Conservation (phyloP, 106 monocot species). For the Dioscorea zingiberensis region DNA sequence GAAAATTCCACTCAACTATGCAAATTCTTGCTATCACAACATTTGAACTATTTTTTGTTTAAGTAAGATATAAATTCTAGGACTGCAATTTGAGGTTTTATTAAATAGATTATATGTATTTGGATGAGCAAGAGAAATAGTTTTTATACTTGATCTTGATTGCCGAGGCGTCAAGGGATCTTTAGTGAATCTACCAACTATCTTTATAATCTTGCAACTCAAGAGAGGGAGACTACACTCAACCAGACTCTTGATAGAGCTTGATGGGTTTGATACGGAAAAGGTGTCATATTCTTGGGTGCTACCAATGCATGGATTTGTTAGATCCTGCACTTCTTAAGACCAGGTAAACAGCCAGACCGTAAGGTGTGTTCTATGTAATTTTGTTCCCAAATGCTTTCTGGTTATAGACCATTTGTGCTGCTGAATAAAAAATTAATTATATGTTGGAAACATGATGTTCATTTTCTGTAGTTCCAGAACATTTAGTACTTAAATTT, state of each 20-base stretch:
- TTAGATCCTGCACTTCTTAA: slow-evolving; percentile 86
- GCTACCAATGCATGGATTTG: slow-evolving; percentile 87
- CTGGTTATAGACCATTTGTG: not conserved
- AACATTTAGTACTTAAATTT: no score
- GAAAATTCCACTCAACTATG: no score
- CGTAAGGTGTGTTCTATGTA: slow-evolving; percentile 50
- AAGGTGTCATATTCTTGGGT: slow-evolving; percentile 87
- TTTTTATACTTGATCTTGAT: slow-evolving; percentile 2
- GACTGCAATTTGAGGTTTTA: no score
- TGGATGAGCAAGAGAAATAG: not conserved
- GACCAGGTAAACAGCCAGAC: slow-evolving; percentile 90
- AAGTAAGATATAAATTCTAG: no score
- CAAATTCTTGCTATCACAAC: no score
- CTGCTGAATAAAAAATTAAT: no score
- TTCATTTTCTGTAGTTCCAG: no score
- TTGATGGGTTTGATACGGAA: slow-evolving; percentile 95
- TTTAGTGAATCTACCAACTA: slow-evolving; percentile 69
- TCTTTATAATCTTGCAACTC: slow-evolving; percentile 79
- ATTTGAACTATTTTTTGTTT: no score
- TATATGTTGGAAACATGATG: no score
- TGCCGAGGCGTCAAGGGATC: slow-evolving; percentile 76
- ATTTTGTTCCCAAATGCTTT: not conserved
- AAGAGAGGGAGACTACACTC: slow-evolving; percentile 87
- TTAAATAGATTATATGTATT: no score
- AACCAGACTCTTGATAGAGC: slow-evolving; percentile 87